A percentile compares a stretch with the other conserved stretches of the same genome.
Evolutionary conservation across 2,329 filamentous ascomycete species (phyloP).

Genomic region (Grosmannia serpens): DNA sequence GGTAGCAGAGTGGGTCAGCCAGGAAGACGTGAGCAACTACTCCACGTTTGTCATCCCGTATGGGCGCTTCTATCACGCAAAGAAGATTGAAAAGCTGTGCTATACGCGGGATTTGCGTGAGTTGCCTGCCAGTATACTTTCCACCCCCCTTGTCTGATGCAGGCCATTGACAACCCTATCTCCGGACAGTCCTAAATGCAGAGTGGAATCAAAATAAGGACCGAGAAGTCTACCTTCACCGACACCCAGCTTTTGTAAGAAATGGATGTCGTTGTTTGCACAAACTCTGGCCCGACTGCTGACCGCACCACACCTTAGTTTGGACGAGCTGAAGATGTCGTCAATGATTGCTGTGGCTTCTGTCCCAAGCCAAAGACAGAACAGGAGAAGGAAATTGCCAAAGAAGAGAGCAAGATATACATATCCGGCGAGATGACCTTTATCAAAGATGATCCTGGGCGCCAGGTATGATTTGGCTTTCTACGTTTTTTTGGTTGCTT

Average conservation of each 20-base stretch:
- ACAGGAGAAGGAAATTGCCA: constrained; percentile 59
- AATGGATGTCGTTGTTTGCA: neutral
- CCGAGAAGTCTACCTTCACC: constrained; percentile 65
- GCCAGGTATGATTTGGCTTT: constrained; percentile 35
- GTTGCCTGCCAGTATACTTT: constrained; percentile 6
- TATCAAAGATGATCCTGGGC: constrained; percentile 68
- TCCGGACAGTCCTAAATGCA: constrained; percentile 53
- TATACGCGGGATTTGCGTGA: constrained; percentile 63
- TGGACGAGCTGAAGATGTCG: constrained; percentile 60
- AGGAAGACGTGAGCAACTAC: constrained; percentile 68
- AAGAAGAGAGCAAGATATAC: constrained; percentile 64
- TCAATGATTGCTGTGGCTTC: constrained; percentile 70
- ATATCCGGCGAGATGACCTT: constrained; percentile 65
- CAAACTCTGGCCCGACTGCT: neutral
- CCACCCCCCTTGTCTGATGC: neutral
- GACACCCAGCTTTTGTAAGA: constrained; percentile 62
- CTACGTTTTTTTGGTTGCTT: neutral
- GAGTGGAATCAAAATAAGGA: constrained; percentile 76
- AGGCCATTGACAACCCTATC: neutral
- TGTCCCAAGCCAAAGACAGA: constrained; percentile 60
- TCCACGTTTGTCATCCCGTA: constrained; percentile 66
- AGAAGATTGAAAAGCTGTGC: constrained; percentile 68
- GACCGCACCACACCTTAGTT: constrained; percentile 31
- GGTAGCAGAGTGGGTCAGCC: constrained; percentile 69
- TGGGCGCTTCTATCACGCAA: constrained; percentile 48